These are phyloP conservation scores for Chaetomium fimeti DNA, from an alignment of 495 filamentous ascomycete genomes.

Conservation along the genomic window DNA sequence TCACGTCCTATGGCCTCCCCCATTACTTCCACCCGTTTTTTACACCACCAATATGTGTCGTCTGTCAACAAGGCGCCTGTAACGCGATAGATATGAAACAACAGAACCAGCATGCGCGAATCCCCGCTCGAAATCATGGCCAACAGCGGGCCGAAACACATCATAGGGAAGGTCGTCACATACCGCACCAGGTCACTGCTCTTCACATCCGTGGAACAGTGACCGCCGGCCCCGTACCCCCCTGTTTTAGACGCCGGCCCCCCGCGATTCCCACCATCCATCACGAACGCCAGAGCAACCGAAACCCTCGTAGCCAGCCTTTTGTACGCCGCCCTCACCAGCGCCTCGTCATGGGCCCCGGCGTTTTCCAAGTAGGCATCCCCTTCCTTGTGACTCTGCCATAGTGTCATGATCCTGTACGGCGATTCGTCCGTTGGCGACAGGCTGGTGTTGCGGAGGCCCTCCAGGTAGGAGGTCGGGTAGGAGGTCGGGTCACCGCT, in stretches of 20 bases:
- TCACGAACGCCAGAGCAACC: constrained; percentile 23
- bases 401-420: constrained; percentile 23
- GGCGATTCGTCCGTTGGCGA: not conserved
- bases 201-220: not conserved
- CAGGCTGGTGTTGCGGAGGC: not conserved
- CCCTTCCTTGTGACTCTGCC: constrained; percentile 26
- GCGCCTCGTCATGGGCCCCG: constrained; percentile 10
- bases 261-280: not conserved
- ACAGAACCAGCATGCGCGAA: constrained; percentile 28
- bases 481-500: not conserved
- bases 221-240: not conserved
- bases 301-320: constrained; percentile 22
- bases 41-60: constrained; percentile 31
- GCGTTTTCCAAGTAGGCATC: constrained; percentile 20
- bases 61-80: constrained; percentile 22
- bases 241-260: not conserved
- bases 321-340: constrained; percentile 18
- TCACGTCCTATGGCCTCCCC: constrained; percentile 22
- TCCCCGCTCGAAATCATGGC: constrained; percentile 29
- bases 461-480: constrained; percentile 6
- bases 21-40: constrained; percentile 23
- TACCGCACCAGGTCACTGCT: constrained; percentile 25
- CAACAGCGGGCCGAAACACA: constrained; percentile 31
- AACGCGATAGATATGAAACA: constrained; percentile 30
- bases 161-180: constrained; percentile 33